These are phyloP conservation scores for Scutellaria baicalensis DNA, from an alignment of 257 asterid genomes.

Conservation along the genomic window DNA sequence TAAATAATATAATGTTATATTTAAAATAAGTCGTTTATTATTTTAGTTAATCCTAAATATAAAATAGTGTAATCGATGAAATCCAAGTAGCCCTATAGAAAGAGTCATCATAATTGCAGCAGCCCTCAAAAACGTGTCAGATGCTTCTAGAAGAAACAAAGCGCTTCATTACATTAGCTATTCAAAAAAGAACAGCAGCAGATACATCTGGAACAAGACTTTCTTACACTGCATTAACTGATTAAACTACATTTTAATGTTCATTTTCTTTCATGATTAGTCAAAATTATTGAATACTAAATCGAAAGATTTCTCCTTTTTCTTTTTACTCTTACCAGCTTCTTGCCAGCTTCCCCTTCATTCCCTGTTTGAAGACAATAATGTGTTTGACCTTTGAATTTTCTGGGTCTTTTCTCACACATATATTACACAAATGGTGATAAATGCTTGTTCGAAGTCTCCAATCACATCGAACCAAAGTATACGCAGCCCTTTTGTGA, in stretches of 20 bases:
- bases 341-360: conserved; percentile 44
- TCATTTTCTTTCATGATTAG: not conserved
- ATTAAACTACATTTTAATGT: not conserved
- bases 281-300: not conserved
- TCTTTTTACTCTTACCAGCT: conserved; percentile 18
- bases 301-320: not conserved
- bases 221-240: not conserved
- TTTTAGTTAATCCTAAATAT: no score
- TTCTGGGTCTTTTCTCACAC: conserved; percentile 6
- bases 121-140: not conserved
- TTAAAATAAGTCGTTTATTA: no score
- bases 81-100: no score
- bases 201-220: not conserved
- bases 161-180: not conserved
- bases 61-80: not conserved
- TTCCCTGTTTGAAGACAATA: not conserved
- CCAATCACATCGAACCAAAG: conserved; percentile 20
- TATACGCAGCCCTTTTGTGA: conserved; percentile 26
- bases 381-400: conserved; percentile 56
- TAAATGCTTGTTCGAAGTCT: conserved; percentile 10
- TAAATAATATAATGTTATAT: no score
- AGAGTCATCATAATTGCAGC: not conserved
- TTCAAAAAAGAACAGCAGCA: conserved; percentile 2
- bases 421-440: conserved; percentile 4
- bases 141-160: conserved; percentile 20